phyloP scores from a whole-genome alignment of 345 rosid species.

The Adansonia digitata region DNA sequence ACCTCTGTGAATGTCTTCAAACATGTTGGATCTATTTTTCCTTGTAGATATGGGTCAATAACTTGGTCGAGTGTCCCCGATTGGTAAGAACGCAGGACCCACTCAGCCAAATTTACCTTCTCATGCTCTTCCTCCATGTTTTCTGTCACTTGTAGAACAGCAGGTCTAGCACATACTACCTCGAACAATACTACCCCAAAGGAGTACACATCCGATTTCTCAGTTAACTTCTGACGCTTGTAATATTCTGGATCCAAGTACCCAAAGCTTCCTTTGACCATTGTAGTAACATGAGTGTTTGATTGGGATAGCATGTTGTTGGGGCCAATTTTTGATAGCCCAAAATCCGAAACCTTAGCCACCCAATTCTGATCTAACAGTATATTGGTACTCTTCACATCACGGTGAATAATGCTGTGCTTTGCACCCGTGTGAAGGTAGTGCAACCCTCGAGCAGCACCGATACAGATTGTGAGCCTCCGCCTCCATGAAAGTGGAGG shows the following conservation, averaged over 20 bases:
- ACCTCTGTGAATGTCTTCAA: constrained; percentile 58
- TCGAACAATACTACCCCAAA: constrained; percentile 87
- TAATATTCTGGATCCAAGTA: constrained; percentile 2
- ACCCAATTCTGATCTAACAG: constrained; percentile 70
- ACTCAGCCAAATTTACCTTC: background rate
- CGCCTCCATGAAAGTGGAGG: constrained; percentile 59
- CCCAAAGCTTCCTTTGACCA: constrained; percentile 43
- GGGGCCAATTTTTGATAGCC: constrained; percentile 81
- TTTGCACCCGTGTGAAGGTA: constrained; percentile 86
- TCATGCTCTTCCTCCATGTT: background rate
- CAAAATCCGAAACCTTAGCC: constrained; percentile 83
- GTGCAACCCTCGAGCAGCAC: constrained; percentile 82
- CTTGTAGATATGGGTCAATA: background rate
- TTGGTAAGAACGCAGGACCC: background rate
- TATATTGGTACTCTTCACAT: constrained; percentile 83
- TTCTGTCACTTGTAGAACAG: background rate
- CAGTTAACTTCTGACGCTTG: constrained; percentile 33
- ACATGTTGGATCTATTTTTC: constrained; percentile 42
- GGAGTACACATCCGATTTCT: constrained; percentile 84
- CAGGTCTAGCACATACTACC: constrained; percentile 13
- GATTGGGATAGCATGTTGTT: constrained; percentile 37
- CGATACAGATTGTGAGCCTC: constrained; percentile 63
- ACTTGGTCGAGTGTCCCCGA: background rate
- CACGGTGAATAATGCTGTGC: constrained; percentile 81
- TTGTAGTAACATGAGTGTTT: constrained; percentile 70